Evolutionary conservation across 495 filamentous ascomycete genomes (phyloP), one percentile per base, ranked within the genome.

Genomic region (Entonaema liquescens): DNA sequence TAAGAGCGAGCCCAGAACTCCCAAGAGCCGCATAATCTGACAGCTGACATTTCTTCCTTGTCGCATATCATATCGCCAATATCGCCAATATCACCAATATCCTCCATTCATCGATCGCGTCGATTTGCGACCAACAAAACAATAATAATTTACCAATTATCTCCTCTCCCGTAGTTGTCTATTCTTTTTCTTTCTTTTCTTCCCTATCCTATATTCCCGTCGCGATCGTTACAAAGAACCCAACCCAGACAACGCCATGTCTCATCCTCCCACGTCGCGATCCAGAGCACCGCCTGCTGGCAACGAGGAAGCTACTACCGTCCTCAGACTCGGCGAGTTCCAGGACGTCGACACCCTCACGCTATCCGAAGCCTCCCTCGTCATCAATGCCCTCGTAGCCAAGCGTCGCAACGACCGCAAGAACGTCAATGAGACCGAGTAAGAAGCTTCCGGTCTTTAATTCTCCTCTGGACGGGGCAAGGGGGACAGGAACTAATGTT

Each of bases 311-410:
- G 94, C 94, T 3, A 87, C 88, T 38, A 85, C 89, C 5, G 88
- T 90, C 36, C 88, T 98, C 61, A 89, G 88, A 73, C 92, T 99
- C 28, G 95, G 95, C 79, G 95, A 97, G 72, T 97, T 98, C 81
- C 87, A 93, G 70, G 84, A 93, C 76, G 93, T 94, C 36, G 92
- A 94, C 71, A 92, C 92, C 2, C 85, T 99, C 59, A 95, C 93
- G 33, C 84, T 97, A 31, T 94, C 91, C 12, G 95, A 97, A 77
- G 94, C 95, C n/a, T 87, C 93, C 65, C 86, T 97, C 36, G 89
- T 98, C 71, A 93, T 98, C 70, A 92, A 92, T 76, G 93, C 93
- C 52, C 89, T 97, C 28, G 85, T 96, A 59, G 85, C 91, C 42
- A 92, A 91, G 78, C 85, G 91, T n/a, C 82, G 83, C 63, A 85